Percentiles rank a stretch among this genome's conserved stretches.
Conservation (phyloP, 2,329 filamentous ascomycete species). For the Microcyclosporella mali region DNA sequence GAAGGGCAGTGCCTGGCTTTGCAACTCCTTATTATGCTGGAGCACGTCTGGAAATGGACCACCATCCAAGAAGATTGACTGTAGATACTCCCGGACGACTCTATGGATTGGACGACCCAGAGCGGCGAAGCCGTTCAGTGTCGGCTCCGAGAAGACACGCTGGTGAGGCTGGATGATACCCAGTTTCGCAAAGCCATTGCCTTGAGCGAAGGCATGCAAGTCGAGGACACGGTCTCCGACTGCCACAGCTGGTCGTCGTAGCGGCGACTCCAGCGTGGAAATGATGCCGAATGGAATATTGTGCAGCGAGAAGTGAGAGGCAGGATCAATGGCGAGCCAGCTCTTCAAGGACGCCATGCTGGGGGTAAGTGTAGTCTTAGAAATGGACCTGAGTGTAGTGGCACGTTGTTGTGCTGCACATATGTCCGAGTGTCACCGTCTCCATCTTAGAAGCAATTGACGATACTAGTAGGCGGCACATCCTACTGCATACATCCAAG, state of each 20-base stretch:
- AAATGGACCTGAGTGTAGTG: constrained; percentile 28
- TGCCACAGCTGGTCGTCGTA: constrained; percentile 61
- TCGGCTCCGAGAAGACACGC: constrained; percentile 57
- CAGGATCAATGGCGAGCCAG: constrained; percentile 55
- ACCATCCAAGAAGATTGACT: constrained; percentile 56
- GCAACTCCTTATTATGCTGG: constrained; percentile 54
- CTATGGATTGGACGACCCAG: constrained; percentile 63
- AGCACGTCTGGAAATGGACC: constrained; percentile 57
- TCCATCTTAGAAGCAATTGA: too few relatives aligned
- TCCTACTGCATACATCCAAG: too few relatives aligned
- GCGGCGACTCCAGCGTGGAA: constrained; percentile 51
- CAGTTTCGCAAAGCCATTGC: constrained; percentile 55
- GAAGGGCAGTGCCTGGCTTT: constrained; percentile 53
- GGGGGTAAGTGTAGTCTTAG: constrained; percentile 30
- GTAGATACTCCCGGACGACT: constrained; percentile 63
- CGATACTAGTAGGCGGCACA: too few relatives aligned
- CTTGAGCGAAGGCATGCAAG: constrained; percentile 55
- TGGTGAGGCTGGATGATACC: constrained; percentile 53
- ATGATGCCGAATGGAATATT: constrained; percentile 84
- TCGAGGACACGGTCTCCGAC: constrained; percentile 69
- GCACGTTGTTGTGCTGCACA: too few relatives aligned
- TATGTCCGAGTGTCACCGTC: too few relatives aligned
- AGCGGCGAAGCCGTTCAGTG: constrained; percentile 67
- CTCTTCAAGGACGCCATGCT: constrained; percentile 38
- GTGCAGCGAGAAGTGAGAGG: constrained; percentile 65